Percentiles rank a stretch among this genome's conserved stretches.
Evolutionary conservation across 2,329 filamentous ascomycete genomes (phyloP).

Genomic region (Chrysosporium keratinophilum): DNA sequence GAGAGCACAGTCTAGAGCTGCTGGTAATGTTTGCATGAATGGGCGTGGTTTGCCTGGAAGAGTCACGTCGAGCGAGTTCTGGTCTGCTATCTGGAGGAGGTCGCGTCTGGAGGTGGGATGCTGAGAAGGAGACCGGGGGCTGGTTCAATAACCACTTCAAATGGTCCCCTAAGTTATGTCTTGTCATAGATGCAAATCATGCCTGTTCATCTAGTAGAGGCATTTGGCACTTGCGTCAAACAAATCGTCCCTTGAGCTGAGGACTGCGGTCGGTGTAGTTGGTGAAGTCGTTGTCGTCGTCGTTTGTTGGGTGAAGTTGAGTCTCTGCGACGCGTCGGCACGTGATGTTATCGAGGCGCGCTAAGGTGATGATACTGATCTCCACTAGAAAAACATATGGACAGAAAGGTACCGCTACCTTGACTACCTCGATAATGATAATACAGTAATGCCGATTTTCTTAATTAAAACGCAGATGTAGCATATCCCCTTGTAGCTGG

Average conservation of each 20-base stretch:
- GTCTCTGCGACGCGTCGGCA: conserved; percentile 11
- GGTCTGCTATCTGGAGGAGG: conserved; percentile 17
- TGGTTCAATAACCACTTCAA: conserved; percentile 39
- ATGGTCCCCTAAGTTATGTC: conserved; percentile 37
- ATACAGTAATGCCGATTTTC: too few species aligned
- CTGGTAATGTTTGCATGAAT: neutral
- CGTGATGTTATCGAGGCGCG: conserved; percentile 8
- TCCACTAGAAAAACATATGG: neutral
- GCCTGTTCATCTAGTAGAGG: conserved; percentile 9
- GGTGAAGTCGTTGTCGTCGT: neutral
- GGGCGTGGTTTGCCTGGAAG: neutral
- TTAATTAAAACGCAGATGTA: too few species aligned
- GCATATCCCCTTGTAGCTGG: too few species aligned
- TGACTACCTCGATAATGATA: too few species aligned
- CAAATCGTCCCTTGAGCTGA: neutral
- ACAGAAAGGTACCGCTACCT: neutral
- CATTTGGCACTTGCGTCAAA: neutral
- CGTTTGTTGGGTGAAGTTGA: neutral
- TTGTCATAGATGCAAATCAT: conserved; percentile 39
- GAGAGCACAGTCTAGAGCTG: neutral
- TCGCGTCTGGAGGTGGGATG: conserved; percentile 24
- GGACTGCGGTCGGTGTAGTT: neutral
- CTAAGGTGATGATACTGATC: neutral
- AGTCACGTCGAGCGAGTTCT: conserved; percentile 12
- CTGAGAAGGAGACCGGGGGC: conserved; percentile 28